phyloP scores from a whole-genome alignment of 768 basidiomycete species.

The Hygrocybe punicea region DNA sequence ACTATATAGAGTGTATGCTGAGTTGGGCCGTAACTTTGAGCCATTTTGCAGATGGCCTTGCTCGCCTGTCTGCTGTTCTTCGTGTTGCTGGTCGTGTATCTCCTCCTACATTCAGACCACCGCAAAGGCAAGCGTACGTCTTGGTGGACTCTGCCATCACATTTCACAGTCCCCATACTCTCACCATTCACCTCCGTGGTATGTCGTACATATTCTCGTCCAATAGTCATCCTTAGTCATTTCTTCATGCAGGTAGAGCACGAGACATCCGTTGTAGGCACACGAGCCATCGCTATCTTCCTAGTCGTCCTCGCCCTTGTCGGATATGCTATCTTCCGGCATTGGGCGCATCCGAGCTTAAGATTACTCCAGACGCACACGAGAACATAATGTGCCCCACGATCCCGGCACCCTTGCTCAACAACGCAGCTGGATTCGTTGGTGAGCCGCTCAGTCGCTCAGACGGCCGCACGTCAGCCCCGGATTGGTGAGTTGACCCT shows the following conservation, averaged over 20 bases:
- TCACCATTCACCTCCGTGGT: constrained; percentile 81
- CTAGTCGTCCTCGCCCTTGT: constrained; percentile 41
- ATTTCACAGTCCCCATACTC: constrained; percentile 75
- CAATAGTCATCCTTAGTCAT: background rate
- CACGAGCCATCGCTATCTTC: constrained; percentile 42
- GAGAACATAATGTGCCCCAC: no score
- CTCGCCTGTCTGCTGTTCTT: constrained; percentile 31
- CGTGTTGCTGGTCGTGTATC: constrained; percentile 30
- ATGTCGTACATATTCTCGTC: constrained; percentile 21
- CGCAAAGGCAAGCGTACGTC: constrained; percentile 22
- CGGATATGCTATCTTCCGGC: constrained; percentile 43
- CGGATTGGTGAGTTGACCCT: no score
- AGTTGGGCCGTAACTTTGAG: background rate
- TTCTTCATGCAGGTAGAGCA: constrained; percentile 58
- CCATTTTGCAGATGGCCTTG: constrained; percentile 9
- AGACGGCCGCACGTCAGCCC: no score
- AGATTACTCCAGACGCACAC: background rate
- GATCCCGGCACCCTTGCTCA: no score
- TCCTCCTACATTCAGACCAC: constrained; percentile 34
- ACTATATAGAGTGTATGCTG: background rate
- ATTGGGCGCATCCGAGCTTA: constrained; percentile 26
- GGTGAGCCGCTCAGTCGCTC: no score
- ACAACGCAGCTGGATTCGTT: no score
- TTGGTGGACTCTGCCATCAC: constrained; percentile 44
- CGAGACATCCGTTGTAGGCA: constrained; percentile 61